phyloP scores from a whole-genome alignment of 805 yeast species.

The Jamesozyma gamospora region DNA sequence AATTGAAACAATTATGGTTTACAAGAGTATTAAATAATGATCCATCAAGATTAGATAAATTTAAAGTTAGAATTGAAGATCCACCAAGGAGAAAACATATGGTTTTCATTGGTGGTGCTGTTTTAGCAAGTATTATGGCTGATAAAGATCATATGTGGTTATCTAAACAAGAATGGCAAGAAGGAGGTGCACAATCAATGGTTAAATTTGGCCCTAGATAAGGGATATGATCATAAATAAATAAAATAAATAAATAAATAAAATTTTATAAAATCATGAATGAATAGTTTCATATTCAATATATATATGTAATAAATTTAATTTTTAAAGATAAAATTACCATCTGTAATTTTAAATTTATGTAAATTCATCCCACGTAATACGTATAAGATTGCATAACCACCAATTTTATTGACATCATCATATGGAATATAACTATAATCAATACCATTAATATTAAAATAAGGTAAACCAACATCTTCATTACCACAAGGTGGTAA shows the following conservation, averaged over 20 bases:
- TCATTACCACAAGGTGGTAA: constrained; percentile 8
- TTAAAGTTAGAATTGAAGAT: constrained; percentile 93
- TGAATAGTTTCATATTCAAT: too few species aligned
- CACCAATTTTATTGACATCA: constrained; percentile 3
- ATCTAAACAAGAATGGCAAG: constrained; percentile 93
- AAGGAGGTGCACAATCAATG: constrained; percentile 80
- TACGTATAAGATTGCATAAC: constrained; percentile 13
- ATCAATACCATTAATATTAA: constrained; percentile 15
- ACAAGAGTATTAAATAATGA: constrained; percentile 81
- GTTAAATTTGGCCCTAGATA: constrained; percentile 87
- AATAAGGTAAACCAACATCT: constrained; percentile 14
- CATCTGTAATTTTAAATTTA: constrained; percentile 4
- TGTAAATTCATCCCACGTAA: neutral
- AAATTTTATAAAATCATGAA: neutral
- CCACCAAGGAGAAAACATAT: constrained; percentile 98
- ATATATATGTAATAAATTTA: neutral
- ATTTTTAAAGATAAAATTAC: neutral
- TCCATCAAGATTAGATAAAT: constrained; percentile 75
- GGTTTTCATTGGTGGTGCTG: constrained; percentile 99
- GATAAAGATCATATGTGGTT: constrained; percentile 99
- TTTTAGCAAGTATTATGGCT: constrained; percentile 93
- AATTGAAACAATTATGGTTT: constrained; percentile 92
- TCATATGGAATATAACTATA: constrained; percentile 13
- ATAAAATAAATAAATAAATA: neutral
- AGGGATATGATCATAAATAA: constrained; percentile 2